Evolutionary conservation across 2,329 filamentous ascomycete species (phyloP), one percentile per base, ranked within the genome.

Genomic region (Paecilomyces sp.): DNA sequence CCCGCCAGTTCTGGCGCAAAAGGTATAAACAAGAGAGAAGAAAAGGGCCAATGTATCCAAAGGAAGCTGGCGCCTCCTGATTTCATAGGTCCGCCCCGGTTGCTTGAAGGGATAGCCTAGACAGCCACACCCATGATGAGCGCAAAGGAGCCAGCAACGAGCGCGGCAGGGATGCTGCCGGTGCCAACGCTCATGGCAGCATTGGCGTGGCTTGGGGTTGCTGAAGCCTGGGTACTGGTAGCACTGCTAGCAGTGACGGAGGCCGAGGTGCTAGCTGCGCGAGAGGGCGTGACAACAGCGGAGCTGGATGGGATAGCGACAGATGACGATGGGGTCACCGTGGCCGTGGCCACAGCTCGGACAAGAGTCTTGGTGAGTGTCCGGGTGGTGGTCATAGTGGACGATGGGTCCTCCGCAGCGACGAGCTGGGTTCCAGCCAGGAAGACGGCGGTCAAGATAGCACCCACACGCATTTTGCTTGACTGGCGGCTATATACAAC

Each of bases 361-460:
- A 47, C 18, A 18, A 47, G 41, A 47, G 41, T 47, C n/a, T 71
- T 68, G 12, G 77, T 74, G 18, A 81, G 77, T 52, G 78, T 75
- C 15, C 78, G 77, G 3, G 75, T 56, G 18, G 77, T 64, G 25
- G 79, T 79, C 63, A 79, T 80, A 25, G 75, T 74, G 61, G 68
- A 62, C 56, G 70, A 33, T 71, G 55, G 64, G 66, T 33, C 31
- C 47, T 71, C 68, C 18, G 67, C 70, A 57, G 66, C 67, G 54
- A 67, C 65, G n/a, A 72, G 60, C 60, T 71, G 71, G 59, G 68
- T 64, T 52, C 67, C 71, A 22, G 70, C 67, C 52, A 77, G 58
- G 36, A 57, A 41, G 50, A 57, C 12, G 52, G 51, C 25, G 18
- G 54, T 55, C 54, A 55, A 36, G 30, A 33, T 55, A 25, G 54